Base-by-base conservation (phyloP, 805 yeast species). In the Candida bentonensis region DNA sequence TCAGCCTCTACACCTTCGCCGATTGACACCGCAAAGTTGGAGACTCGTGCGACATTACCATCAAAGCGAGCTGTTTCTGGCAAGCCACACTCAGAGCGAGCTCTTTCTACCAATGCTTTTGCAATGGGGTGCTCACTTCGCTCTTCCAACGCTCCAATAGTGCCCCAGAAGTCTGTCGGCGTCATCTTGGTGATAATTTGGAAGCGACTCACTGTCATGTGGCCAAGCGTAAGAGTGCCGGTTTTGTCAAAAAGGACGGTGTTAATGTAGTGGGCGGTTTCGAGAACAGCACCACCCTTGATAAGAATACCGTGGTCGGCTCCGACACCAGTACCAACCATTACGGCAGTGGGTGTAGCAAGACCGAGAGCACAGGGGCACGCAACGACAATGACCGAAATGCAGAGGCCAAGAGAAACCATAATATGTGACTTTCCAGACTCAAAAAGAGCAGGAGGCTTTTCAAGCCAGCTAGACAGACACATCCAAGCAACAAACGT, bases 301-400 rank as follows among this genome's bases (percentile, higher is more conserved):
- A 92, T 82, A 44, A 92, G 67, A 3, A 92, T 82, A 17, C 98
- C 97, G 60, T 85, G 70, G 13, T 74, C 62, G 0, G 98, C 97
- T 34, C 95, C 97, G 21, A 86, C 81, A 34, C 98, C 98, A 2
- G 97, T 89, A 5, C 96, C 98, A 2, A 92, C 98, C 96, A 94
- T 92, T 9, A 92, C 85, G 0, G 97, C 97, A 1, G 98, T 94
- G 1, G 99, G 99, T 0, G 97, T 95, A 2, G 96, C 96, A 42
- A 92, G 69, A 2, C 98, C 99, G 21, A 92, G 65, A 0, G 98
- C 97, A 70, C 98, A 92, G 0, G 99, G 99, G 63, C 99, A 92
- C 1, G 98, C 98, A 42, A 92, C 96, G 9, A 92, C 96, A 50
- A 94, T 75, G 3, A 92, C 98, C 4, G 94, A 79, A 22, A 92